A percentile compares a stretch with the other conserved stretches of the same genome.
These are phyloP conservation scores for Maudiozyma saulgeensis DNA, from an alignment of 805 yeast genomes.

Conservation along the genomic window DNA sequence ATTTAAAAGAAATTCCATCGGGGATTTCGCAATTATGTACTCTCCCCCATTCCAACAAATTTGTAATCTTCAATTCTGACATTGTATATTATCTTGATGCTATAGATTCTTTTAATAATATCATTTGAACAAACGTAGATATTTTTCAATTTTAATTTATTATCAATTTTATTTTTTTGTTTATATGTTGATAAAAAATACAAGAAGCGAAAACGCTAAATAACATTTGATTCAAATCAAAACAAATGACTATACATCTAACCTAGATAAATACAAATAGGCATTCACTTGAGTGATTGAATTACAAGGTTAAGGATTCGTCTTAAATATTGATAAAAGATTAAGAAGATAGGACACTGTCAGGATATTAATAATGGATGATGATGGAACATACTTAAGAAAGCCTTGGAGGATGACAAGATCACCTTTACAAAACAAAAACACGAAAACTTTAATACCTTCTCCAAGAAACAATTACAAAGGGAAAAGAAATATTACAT, in stretches of 20 bases:
- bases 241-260: too few relatives aligned
- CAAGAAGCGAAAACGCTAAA: too few relatives aligned
- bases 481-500: not conserved
- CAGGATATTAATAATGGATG: not conserved
- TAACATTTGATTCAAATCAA: too few relatives aligned
- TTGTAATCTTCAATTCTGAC: not conserved
- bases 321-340: too few relatives aligned
- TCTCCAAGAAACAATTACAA: not conserved
- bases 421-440: not conserved
- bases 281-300: too few relatives aligned
- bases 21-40: constrained; percentile 31
- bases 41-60: constrained; percentile 31
- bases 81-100: not conserved
- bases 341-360: too few relatives aligned
- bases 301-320: too few relatives aligned
- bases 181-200: too few relatives aligned
- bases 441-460: not conserved
- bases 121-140: not conserved
- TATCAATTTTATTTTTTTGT: too few relatives aligned
- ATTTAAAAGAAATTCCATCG: constrained; percentile 28
- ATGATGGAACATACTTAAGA: not conserved
- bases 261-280: too few relatives aligned
- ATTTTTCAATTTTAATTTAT: too few relatives aligned
- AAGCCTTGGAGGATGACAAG: constrained; percentile 11
- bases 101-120: not conserved